Evolutionary conservation across 192 early-diverging fungal genomes (phyloP).

Genomic region (Backusella liffmaniae): DNA sequence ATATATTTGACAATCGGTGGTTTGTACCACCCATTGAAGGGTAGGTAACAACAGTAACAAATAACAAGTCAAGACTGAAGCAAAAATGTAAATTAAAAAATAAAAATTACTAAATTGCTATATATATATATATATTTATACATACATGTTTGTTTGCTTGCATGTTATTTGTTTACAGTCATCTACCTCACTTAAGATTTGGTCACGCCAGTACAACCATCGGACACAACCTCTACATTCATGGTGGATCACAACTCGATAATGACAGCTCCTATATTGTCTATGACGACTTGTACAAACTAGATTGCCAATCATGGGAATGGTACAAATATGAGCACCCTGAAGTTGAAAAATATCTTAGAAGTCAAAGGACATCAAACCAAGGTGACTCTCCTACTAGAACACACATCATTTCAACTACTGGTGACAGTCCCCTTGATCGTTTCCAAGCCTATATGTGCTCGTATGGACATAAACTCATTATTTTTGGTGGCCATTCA

Average conservation of each 20-base stretch:
- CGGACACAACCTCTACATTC: conserved; percentile 24
- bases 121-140: neutral
- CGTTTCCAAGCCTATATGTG: conserved; percentile 31
- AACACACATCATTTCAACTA: conserved; percentile 18
- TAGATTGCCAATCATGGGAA: conserved; percentile 28
- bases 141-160: neutral
- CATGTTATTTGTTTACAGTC: neutral
- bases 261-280: conserved; percentile 27
- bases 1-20: conserved; percentile 30
- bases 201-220: conserved; percentile 26
- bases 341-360: conserved; percentile 23
- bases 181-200: conserved; percentile 33
- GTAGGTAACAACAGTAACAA: conserved; percentile 7
- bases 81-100: neutral
- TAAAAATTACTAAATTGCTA: neutral
- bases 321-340: conserved; percentile 39
- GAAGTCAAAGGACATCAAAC: neutral
- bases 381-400: neutral
- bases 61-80: neutral
- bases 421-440: conserved; percentile 23
- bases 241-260: conserved; percentile 32
- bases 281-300: conserved; percentile 33
- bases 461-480: conserved; percentile 21
- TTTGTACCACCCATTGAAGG: conserved; percentile 28
- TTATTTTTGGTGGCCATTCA: conserved; percentile 35